These are phyloP conservation scores for Chrysanthemum seticuspe DNA, from an alignment of 129 eudicot species.

Conservation along the genomic window DNA sequence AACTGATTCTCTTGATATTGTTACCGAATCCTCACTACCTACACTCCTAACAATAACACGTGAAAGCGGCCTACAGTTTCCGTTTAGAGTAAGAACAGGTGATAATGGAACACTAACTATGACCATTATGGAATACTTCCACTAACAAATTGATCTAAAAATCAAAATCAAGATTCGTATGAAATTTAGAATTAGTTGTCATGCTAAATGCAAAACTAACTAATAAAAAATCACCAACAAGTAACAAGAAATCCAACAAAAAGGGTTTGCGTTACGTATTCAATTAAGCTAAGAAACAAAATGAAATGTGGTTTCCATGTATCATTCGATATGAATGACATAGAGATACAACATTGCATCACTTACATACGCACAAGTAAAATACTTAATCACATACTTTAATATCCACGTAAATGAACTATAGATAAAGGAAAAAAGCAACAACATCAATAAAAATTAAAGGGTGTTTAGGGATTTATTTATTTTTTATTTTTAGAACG, in stretches of 20 bases:
- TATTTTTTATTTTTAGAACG: too few species aligned
- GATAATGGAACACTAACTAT: conserved; percentile 24
- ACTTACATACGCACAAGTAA: conserved; percentile 2
- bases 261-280: neutral
- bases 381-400: neutral
- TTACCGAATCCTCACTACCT: conserved; percentile 29
- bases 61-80: conserved; percentile 25
- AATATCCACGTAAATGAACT: too few species aligned
- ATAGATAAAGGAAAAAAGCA: too few species aligned
- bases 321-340: conserved; percentile 35
- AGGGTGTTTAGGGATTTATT: too few species aligned
- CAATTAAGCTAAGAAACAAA: conserved; percentile 11
- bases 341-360: conserved; percentile 2
- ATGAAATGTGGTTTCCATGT: conserved; percentile 28
- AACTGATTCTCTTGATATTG: conserved; percentile 32
- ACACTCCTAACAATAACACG: conserved; percentile 32
- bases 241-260: neutral
- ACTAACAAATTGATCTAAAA: neutral
- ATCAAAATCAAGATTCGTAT: conserved; percentile 3
- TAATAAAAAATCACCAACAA: neutral
- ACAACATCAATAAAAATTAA: too few species aligned
- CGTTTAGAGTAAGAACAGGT: conserved; percentile 22
- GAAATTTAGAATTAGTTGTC: too few species aligned
- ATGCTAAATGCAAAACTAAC: neutral
- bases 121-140: conserved; percentile 21